These are phyloP conservation scores for Phycomyces blakesleeanus DNA, from an alignment of 192 early-diverging fungal species.

Conservation along the genomic window DNA sequence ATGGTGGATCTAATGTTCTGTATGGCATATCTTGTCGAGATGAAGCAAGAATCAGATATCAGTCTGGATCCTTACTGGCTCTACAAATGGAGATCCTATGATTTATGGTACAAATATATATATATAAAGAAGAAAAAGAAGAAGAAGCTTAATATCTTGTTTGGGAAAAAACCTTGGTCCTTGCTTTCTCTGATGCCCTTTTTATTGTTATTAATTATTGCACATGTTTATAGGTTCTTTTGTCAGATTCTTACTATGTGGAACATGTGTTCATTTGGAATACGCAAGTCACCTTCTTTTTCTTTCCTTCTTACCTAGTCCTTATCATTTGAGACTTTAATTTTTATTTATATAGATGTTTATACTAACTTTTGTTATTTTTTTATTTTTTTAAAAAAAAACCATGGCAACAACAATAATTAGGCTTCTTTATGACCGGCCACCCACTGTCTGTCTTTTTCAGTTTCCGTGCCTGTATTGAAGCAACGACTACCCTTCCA, in stretches of 20 bases:
- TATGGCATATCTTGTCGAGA: constrained; percentile 53
- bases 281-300: constrained; percentile 12
- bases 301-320: no score
- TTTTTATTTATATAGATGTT: no score
- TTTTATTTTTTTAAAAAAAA: no score
- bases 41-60: constrained; percentile 32
- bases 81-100: constrained; percentile 40
- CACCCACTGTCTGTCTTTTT: constrained; percentile 36
- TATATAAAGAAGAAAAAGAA: no score
- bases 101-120: constrained; percentile 47
- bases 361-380: no score
- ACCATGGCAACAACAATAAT: no score
- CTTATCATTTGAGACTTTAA: no score
- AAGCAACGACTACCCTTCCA: constrained; percentile 48
- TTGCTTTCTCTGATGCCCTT: no score
- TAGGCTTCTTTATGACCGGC: constrained; percentile 13
- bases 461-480: constrained; percentile 39
- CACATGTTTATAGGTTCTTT: constrained; percentile 14
- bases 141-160: no score
- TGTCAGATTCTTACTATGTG: constrained; percentile 19
- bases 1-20: constrained; percentile 52
- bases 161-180: no score
- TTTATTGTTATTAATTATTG: neutral
- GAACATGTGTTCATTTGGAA: constrained; percentile 25
- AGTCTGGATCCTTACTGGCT: constrained; percentile 43